A percentile compares a stretch with the other conserved stretches of the same genome.
phyloP scores from a whole-genome alignment of 495 filamentous ascomycete genomes.

The Daldinia bambusicola region DNA sequence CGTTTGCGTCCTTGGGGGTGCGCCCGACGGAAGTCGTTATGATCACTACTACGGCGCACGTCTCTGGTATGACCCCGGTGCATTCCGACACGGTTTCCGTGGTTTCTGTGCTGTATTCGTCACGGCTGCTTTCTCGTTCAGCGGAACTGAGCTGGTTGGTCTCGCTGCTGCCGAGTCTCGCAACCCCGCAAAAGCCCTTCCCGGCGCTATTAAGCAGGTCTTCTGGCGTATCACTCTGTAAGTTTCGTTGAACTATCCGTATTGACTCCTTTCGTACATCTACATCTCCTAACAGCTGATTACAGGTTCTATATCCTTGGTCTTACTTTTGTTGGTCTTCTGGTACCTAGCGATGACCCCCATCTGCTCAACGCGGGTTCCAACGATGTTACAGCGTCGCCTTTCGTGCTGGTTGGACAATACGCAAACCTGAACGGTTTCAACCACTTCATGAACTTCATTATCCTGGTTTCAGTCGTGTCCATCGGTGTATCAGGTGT shows the following conservation, averaged over 20 bases:
- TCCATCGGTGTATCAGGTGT: slow-evolving; percentile 73
- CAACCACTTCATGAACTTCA: slow-evolving; percentile 77
- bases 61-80: slow-evolving; percentile 75
- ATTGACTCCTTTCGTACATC: neutral
- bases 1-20: slow-evolving; percentile 75
- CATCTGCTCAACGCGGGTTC: slow-evolving; percentile 64
- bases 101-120: slow-evolving; percentile 80
- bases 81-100: slow-evolving; percentile 75
- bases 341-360: slow-evolving; percentile 68
- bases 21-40: slow-evolving; percentile 59
- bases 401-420: slow-evolving; percentile 77
- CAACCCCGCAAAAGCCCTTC: slow-evolving; percentile 72
- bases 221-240: slow-evolving; percentile 74
- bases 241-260: slow-evolving; percentile 4
- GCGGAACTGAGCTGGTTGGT: slow-evolving; percentile 77
- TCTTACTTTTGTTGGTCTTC: slow-evolving; percentile 77
- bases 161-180: slow-evolving; percentile 75
- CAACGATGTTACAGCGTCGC: slow-evolving; percentile 69
- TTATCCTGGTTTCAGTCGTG: slow-evolving; percentile 77
- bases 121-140: slow-evolving; percentile 78
- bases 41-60: slow-evolving; percentile 68
- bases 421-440: slow-evolving; percentile 72
- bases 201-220: slow-evolving; percentile 75
- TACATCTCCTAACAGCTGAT: slow-evolving; percentile 41
- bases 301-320: slow-evolving; percentile 77